phyloP scores from a whole-genome alignment of 2,329 filamentous ascomycete genomes.

The Botrytis byssoidea region DNA sequence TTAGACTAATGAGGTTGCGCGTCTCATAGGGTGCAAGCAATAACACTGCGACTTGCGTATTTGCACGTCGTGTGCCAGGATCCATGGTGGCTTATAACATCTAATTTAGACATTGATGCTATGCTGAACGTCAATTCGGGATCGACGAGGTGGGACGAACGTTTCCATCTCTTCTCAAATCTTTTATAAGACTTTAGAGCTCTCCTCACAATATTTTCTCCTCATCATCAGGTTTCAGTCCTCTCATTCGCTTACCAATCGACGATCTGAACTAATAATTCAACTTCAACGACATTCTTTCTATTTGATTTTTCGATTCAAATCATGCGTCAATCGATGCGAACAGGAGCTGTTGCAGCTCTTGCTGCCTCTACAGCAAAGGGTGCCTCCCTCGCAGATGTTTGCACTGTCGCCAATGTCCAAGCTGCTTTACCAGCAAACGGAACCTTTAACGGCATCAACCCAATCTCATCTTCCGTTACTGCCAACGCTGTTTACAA shows the following conservation, averaged over 20 bases:
- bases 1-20: background rate
- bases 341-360: conserved; percentile 24
- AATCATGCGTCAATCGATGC: conserved; percentile 4
- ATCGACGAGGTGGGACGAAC: background rate
- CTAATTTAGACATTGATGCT: background rate
- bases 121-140: too few relatives aligned
- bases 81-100: background rate
- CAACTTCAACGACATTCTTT: background rate
- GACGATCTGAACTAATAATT: background rate
- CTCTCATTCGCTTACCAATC: background rate
- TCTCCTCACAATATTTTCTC: background rate
- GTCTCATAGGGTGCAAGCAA: background rate
- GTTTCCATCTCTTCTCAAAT: background rate
- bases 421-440: conserved; percentile 12
- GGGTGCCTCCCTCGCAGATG: background rate
- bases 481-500: conserved; percentile 42
- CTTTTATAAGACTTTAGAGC: background rate
- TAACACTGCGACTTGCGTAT: background rate
- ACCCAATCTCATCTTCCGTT: conserved; percentile 40
- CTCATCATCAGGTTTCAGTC: background rate
- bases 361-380: conserved; percentile 12
- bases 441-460: conserved; percentile 22
- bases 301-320: background rate
- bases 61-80: background rate
- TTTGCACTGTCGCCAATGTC: background rate